phyloP scores from a whole-genome alignment of 331 rosid genomes.

The Pyrus hybrid region DNA sequence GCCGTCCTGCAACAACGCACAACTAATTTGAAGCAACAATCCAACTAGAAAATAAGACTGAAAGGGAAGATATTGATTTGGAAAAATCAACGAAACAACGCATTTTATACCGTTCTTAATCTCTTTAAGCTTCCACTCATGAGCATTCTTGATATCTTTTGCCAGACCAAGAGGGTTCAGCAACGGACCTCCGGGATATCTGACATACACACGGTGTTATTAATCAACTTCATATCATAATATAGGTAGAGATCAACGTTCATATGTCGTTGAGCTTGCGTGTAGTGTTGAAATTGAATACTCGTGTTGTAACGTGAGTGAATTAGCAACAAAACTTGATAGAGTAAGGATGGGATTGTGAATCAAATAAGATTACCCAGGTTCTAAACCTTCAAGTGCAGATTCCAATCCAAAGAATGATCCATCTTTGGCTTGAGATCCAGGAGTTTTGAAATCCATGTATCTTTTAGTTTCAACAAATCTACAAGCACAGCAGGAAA shows the following conservation, averaged over 20 bases:
- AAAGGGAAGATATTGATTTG: background rate
- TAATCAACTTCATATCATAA: no score
- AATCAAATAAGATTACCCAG: constrained; percentile 50
- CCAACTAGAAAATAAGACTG: background rate
- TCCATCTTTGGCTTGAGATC: constrained; percentile 88
- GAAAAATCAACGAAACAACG: background rate
- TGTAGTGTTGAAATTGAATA: no score
- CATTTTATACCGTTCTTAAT: constrained; percentile 46
- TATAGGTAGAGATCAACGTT: no score
- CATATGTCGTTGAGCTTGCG: no score
- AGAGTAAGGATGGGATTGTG: background rate
- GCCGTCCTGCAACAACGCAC: constrained; percentile 43
- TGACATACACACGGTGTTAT: background rate
- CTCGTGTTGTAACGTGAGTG: no score
- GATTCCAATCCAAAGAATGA: constrained; percentile 77
- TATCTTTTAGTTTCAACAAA: constrained; percentile 82
- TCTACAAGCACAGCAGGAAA: constrained; percentile 27
- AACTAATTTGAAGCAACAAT: background rate
- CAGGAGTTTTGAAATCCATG: constrained; percentile 84
- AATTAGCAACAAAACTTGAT: no score
- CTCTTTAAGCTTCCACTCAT: constrained; percentile 83
- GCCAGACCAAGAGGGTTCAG: constrained; percentile 83
- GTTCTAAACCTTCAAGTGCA: constrained; percentile 73
- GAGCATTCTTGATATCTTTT: constrained; percentile 68
- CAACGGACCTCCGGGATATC: constrained; percentile 83